Evolutionary conservation across 306 rosid genomes (phyloP), one percentile per base, ranked within the genome.

Genomic region (Quercus rubra): DNA sequence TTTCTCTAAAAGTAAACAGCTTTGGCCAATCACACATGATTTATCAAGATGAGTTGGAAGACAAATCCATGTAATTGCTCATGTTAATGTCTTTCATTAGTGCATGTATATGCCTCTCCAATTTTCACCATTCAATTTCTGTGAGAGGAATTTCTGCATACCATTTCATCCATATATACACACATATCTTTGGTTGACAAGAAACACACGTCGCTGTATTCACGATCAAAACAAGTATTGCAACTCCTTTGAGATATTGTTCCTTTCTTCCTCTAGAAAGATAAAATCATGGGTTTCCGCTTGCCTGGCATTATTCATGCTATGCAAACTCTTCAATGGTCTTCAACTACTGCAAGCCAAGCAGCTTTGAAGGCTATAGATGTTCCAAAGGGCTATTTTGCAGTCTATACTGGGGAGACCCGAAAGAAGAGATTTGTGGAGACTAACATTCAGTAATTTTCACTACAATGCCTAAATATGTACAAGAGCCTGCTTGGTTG

Each of bases 351-450:
- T 11, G 75, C 8, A 57, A 64, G 15, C 27, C 70, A 73, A 74
- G 75, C 43, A 52, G 30, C 63, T 59, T 43, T 54, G 19, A 78
- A 77, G 58, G 2, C 20, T 28, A 35, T 14, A 11, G 84, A 85
- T 38, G 79, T 89, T 10, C 87, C 87, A 41, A 86, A 87, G 73
- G 90, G 88, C 30, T 61, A 81, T 59, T 66, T 87, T 66, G 89
- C 93, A 0, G 85, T 88, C 1, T 89, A 88, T 41, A 90, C 88
- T 46, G 90, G 94, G 21, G 86, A 76, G 55, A 77, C 51, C 75
- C 78, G 83, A 38, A 84, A 71, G 66, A 88, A 77, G 86, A 38
- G 86, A 66, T 86, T 74, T 58, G 71, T 18, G 52, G 33, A 77
- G 68, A 72, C 61, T 56, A 25, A 80, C 49, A 31, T 84, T 74